These are phyloP conservation scores for Asterochloris erici DNA, from an alignment of 139 green algal genomes.

Conservation along the genomic window DNA sequence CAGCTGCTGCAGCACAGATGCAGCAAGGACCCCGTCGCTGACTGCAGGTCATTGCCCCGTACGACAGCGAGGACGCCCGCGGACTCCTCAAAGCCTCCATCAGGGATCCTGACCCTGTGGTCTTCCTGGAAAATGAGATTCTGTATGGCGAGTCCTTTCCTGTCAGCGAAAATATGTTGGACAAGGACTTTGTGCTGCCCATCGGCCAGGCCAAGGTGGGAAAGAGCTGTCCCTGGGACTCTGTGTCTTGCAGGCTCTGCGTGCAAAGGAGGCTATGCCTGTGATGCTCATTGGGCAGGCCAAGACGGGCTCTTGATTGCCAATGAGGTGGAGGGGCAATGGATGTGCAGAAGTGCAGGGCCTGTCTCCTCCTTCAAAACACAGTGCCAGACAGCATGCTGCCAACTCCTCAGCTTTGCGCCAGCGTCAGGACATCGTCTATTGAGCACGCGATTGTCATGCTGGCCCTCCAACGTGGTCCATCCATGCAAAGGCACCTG, in stretches of 20 bases:
- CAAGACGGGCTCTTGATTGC: neutral
- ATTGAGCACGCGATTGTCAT: too few species aligned
- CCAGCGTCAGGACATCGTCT: too few species aligned
- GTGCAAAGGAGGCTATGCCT: neutral
- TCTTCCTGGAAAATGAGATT: slow-evolving; percentile 98
- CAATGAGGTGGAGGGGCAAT: neutral
- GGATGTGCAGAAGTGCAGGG: neutral
- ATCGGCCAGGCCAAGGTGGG: slow-evolving; percentile 96
- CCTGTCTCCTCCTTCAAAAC: too few species aligned
- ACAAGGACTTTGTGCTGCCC: slow-evolving; percentile 92
- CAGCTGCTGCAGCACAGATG: neutral
- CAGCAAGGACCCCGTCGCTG: neutral
- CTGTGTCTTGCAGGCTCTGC: too few species aligned
- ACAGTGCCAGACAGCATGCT: too few species aligned
- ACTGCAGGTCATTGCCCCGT: slow-evolving; percentile 88
- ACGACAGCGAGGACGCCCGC: slow-evolving; percentile 89
- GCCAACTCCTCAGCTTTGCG: too few species aligned
- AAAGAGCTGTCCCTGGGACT: too few species aligned
- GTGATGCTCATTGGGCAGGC: neutral
- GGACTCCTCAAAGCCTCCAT: slow-evolving; percentile 97
- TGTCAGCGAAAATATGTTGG: slow-evolving; percentile 59
- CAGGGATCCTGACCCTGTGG: slow-evolving; percentile 93
- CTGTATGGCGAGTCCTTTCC: slow-evolving; percentile 92
- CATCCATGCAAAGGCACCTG: too few species aligned
- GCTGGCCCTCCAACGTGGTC: too few species aligned